These are phyloP conservation scores for Rubroboletus pulcherrimus DNA, from an alignment of 768 basidiomycete species.

Conservation along the genomic window DNA sequence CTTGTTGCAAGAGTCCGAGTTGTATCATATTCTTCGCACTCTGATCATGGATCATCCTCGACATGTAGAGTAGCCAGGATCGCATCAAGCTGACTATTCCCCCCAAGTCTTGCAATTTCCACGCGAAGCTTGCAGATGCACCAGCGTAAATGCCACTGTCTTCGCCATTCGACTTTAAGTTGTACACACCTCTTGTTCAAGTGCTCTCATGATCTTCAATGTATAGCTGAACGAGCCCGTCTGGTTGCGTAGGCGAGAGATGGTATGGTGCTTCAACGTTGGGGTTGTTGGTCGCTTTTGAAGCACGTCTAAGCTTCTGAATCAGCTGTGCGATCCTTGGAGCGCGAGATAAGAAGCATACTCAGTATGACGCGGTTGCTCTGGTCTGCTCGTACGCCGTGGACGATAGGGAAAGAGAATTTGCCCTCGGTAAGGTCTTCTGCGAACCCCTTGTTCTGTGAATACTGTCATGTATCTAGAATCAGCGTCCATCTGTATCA, in stretches of 20 bases:
- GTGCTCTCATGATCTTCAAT: constrained; percentile 53
- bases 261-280: constrained; percentile 77
- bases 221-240: constrained; percentile 91
- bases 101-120: constrained; percentile 74
- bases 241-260: constrained; percentile 67
- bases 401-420: constrained; percentile 77
- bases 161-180: background rate
- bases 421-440: constrained; percentile 81
- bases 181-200: constrained; percentile 53
- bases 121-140: constrained; percentile 36
- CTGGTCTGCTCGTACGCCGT: constrained; percentile 74
- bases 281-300: constrained; percentile 87
- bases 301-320: constrained; percentile 62
- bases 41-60: constrained; percentile 7
- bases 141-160: background rate
- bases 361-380: constrained; percentile 81
- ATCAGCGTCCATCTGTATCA: background rate
- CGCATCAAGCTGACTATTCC: constrained; percentile 60
- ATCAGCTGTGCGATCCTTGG: background rate
- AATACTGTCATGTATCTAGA: constrained; percentile 43
- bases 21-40: background rate
- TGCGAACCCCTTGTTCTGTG: constrained; percentile 60
- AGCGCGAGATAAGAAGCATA: constrained; percentile 35
- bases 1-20: background rate
- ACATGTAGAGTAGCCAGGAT: constrained; percentile 57